Percentiles rank a stretch among this genome's conserved stretches.
Conservation (phyloP, 768 basidiomycete species). For the Boletus pseudopeckii region DNA sequence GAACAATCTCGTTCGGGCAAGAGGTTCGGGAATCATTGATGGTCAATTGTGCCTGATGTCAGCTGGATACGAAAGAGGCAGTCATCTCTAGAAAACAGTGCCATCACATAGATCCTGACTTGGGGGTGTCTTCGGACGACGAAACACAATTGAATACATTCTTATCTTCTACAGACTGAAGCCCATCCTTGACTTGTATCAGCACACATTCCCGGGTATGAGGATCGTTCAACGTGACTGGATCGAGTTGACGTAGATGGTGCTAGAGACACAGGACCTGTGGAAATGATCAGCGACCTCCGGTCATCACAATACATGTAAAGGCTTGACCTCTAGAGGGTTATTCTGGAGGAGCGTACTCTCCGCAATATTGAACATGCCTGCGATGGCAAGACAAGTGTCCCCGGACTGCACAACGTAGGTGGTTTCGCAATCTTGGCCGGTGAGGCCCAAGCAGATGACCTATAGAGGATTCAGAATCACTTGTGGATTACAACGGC, state of each 20-base stretch:
- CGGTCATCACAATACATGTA: not conserved
- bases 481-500: not conserved
- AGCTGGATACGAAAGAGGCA: too few relatives aligned
- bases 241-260: slow-evolving; percentile 23
- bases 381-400: slow-evolving; percentile 45
- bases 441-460: slow-evolving; percentile 55
- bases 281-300: not conserved
- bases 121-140: not conserved
- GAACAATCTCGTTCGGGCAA: not conserved
- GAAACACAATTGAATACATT: not conserved
- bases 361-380: slow-evolving; percentile 39
- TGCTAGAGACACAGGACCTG: slow-evolving; percentile 28
- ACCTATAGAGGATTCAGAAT: slow-evolving; percentile 19
- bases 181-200: not conserved
- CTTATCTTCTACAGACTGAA: not conserved
- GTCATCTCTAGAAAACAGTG: not conserved
- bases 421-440: slow-evolving; percentile 55
- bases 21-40: not conserved
- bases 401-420: slow-evolving; percentile 48
- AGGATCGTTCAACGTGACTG: slow-evolving; percentile 2
- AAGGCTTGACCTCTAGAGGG: slow-evolving; percentile 48
- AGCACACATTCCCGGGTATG: not conserved
- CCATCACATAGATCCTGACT: too few relatives aligned
- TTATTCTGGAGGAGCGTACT: slow-evolving; percentile 57
- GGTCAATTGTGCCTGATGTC: too few relatives aligned